Conservation (phyloP, 345 rosid species). For the Eucalyptus virginea region DNA sequence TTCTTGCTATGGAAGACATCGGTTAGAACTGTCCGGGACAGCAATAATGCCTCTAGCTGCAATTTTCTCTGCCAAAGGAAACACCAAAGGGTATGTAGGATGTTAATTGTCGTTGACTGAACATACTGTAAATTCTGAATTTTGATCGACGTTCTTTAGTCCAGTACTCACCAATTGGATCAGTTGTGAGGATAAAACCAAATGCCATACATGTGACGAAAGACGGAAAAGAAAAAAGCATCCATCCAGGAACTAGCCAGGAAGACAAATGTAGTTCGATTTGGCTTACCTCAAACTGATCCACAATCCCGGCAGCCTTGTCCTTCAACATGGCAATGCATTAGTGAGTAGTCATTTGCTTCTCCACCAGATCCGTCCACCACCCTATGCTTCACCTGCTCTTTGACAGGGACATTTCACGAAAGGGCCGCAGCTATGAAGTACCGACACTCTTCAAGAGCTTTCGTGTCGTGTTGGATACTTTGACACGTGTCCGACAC, state of each 20-base stretch:
- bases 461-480: too few species aligned
- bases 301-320: slow-evolving; percentile 1
- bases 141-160: background rate
- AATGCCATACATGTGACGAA: background rate
- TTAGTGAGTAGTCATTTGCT: too few species aligned
- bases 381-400: too few species aligned
- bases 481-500: too few species aligned
- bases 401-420: too few species aligned
- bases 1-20: background rate
- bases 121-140: background rate
- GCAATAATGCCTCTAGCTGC: slow-evolving; percentile 3
- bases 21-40: slow-evolving; percentile 8
- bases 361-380: too few species aligned
- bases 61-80: background rate
- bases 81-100: background rate
- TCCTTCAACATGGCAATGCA: too few species aligned
- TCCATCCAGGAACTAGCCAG: background rate
- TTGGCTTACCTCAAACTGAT: slow-evolving; percentile 3
- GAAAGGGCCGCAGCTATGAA: too few species aligned
- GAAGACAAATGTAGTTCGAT: background rate
- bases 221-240: background rate
- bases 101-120: background rate
- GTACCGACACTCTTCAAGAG: too few species aligned
- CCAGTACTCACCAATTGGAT: background rate
- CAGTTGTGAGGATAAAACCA: background rate